Evolutionary conservation across 371 early-diverging fungal genomes (phyloP).

Genomic region (Choanephora cucurbitarum): DNA sequence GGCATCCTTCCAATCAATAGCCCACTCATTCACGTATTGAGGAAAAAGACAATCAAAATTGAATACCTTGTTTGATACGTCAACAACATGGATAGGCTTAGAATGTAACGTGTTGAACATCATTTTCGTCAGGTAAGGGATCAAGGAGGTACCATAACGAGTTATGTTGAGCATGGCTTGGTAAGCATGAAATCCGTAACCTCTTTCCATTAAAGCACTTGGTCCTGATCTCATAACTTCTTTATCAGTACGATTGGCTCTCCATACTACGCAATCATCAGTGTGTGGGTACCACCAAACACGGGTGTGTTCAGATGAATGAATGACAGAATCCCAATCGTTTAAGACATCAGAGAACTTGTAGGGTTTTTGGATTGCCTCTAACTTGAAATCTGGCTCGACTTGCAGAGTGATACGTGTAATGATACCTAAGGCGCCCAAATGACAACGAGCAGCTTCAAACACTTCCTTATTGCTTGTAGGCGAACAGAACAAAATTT

Average conservation of each 20-base stretch:
- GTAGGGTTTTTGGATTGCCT: constrained; percentile 70
- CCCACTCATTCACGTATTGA: constrained; percentile 89
- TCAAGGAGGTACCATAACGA: constrained; percentile 57
- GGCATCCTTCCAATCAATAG: constrained; percentile 70
- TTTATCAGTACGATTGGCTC: constrained; percentile 67
- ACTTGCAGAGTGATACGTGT: constrained; percentile 71
- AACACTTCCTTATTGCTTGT: constrained; percentile 57
- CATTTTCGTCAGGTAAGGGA: constrained; percentile 61
- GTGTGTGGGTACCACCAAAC: constrained; percentile 90
- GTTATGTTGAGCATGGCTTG: constrained; percentile 68
- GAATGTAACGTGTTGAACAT: constrained; percentile 57
- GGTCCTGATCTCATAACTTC: constrained; percentile 26
- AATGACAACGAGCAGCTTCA: constrained; percentile 71
- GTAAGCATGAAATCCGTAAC: constrained; percentile 65
- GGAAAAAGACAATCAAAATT: constrained; percentile 85
- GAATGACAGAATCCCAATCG: constrained; percentile 56
- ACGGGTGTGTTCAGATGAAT: constrained; percentile 78
- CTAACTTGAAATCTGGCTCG: constrained; percentile 69
- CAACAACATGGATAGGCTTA: constrained; percentile 54
- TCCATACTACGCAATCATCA: constrained; percentile 77
- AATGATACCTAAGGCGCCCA: constrained; percentile 81
- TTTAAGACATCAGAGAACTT: constrained; percentile 59
- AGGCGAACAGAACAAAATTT: constrained; percentile 51
- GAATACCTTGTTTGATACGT: constrained; percentile 73
- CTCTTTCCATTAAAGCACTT: constrained; percentile 53